Evolutionary conservation across 371 early-diverging fungal genomes (phyloP).

Genomic region (Lichtheimia corymbifera): DNA sequence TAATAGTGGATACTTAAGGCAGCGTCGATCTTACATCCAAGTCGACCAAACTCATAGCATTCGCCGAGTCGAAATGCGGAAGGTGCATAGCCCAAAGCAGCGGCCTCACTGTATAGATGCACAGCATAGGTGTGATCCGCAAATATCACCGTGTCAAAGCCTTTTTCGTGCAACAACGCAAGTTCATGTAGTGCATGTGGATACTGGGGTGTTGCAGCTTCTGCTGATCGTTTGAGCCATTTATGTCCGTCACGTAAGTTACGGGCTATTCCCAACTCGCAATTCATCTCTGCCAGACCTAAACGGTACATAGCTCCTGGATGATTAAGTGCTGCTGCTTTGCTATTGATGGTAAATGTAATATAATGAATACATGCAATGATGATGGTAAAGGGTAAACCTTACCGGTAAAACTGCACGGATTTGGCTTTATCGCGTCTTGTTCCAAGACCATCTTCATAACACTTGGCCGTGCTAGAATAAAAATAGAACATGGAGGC

Average conservation of each 20-base stretch:
- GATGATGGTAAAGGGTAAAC: slow-evolving; percentile 3
- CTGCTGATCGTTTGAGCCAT: slow-evolving; percentile 79
- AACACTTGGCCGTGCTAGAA: slow-evolving; percentile 59
- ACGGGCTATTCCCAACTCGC: slow-evolving; percentile 64
- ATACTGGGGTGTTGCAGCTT: slow-evolving; percentile 72
- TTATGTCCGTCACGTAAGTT: slow-evolving; percentile 78
- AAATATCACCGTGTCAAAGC: slow-evolving; percentile 71
- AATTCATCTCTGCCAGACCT: slow-evolving; percentile 72
- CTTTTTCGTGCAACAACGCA: slow-evolving; percentile 71
- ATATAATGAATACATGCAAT: slow-evolving; percentile 5
- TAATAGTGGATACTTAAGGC: slow-evolving; percentile 75
- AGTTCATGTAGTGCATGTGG: slow-evolving; percentile 83
- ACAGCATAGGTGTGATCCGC: slow-evolving; percentile 70
- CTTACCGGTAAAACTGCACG: slow-evolving; percentile 62
- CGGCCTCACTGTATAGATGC: slow-evolving; percentile 61
- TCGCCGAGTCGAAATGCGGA: slow-evolving; percentile 80
- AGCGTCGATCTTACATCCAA: slow-evolving; percentile 72
- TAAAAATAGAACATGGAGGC: slow-evolving; percentile 1
- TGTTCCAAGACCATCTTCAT: slow-evolving; percentile 68
- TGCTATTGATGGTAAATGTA: slow-evolving; percentile 35
- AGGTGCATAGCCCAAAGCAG: slow-evolving; percentile 64
- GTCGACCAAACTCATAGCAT: slow-evolving; percentile 77
- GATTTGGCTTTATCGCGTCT: slow-evolving; percentile 56
- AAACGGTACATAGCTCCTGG: slow-evolving; percentile 76
- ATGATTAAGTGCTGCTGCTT: slow-evolving; percentile 73